These are phyloP conservation scores for Saccharomyces mikatae DNA, from an alignment of 805 yeast species.

Conservation along the genomic window DNA sequence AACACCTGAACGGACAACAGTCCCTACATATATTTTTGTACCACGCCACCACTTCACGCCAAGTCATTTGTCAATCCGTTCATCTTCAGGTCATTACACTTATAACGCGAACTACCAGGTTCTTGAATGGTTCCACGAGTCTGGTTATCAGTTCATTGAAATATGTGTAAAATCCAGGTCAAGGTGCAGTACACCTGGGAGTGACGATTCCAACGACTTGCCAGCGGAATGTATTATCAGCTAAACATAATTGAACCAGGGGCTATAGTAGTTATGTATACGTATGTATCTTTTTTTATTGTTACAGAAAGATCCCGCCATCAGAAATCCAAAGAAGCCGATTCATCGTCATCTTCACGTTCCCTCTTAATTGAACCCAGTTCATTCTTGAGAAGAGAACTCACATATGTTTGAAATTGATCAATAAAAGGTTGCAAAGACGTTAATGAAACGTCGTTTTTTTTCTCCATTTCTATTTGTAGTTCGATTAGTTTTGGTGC, in stretches of 20 bases:
- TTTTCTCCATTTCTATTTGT: constrained; percentile 53
- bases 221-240: background rate
- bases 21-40: constrained; percentile 47
- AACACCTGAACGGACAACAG: constrained; percentile 6
- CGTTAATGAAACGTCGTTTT: constrained; percentile 45
- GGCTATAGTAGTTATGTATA: background rate
- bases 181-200: background rate
- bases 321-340: background rate
- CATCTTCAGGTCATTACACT: constrained; percentile 50
- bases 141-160: constrained; percentile 33
- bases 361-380: constrained; percentile 32
- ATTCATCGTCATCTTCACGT: constrained; percentile 28
- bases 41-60: constrained; percentile 66
- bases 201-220: background rate
- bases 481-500: constrained; percentile 70
- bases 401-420: constrained; percentile 56
- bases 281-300: background rate
- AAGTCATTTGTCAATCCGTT: constrained; percentile 40
- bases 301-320: background rate
- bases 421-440: constrained; percentile 64
- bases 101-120: constrained; percentile 45
- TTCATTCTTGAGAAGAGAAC: constrained; percentile 49
- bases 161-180: constrained; percentile 9
- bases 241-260: background rate
- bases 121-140: constrained; percentile 64